A percentile compares a stretch with the other conserved stretches of the same genome.
phyloP scores from a whole-genome alignment of 1,284 basidiomycete species.

The Xerocomus minutiporus region DNA sequence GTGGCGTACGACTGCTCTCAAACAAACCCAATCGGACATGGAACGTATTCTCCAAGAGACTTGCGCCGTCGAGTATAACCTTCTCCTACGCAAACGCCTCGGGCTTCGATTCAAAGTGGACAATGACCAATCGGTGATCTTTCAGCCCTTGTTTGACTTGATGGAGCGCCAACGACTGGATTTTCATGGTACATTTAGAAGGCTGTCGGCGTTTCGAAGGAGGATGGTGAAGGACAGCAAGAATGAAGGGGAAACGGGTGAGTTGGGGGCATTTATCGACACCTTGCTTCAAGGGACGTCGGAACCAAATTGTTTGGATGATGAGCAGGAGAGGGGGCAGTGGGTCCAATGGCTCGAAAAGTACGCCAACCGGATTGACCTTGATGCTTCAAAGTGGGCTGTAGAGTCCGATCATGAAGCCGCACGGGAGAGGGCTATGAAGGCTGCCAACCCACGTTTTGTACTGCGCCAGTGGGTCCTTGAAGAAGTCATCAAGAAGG shows the following conservation, averaged over 20 bases:
- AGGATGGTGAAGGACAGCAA: conserved; percentile 29
- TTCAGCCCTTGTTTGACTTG: conserved; percentile 63
- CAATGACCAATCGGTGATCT: conserved; percentile 57
- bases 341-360: conserved; percentile 65
- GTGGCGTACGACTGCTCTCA: conserved; percentile 58
- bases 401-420: conserved; percentile 37
- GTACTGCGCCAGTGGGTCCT: conserved; percentile 90
- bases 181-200: conserved; percentile 80
- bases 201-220: conserved; percentile 62
- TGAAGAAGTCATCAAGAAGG: conserved; percentile 77
- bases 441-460: conserved; percentile 77
- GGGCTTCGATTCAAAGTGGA: conserved; percentile 54
- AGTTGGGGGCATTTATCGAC: not conserved
- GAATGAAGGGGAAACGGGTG: not conserved
- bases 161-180: conserved; percentile 72
- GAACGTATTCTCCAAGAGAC: conserved; percentile 53
- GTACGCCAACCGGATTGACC: conserved; percentile 59
- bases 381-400: conserved; percentile 45
- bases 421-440: conserved; percentile 43
- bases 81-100: conserved; percentile 73
- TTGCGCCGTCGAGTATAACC: conserved; percentile 57
- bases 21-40: conserved; percentile 53
- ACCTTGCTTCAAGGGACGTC: not conserved
- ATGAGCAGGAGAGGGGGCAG: conserved; percentile 40
- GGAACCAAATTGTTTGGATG: not conserved